Conservation (phyloP, 1,284 basidiomycete genomes). For the Pterula multifida region DNA sequence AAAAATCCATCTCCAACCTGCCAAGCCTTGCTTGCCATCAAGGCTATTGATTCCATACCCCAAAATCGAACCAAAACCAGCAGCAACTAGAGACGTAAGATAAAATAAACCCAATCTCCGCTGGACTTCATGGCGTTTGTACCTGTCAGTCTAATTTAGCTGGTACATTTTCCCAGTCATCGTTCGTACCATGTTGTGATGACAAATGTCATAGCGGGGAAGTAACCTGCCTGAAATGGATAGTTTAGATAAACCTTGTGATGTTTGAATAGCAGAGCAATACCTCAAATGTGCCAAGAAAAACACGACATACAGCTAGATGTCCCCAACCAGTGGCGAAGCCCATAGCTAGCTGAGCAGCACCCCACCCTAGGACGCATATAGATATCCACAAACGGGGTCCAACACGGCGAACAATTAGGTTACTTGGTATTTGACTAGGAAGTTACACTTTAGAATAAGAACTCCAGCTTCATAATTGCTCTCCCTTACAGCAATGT, state of each 20-base stretch:
- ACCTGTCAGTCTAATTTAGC: neutral
- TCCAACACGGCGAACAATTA: slow-evolving; percentile 24
- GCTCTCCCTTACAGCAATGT: neutral
- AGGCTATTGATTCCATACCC: neutral
- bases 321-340: slow-evolving; percentile 15
- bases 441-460: neutral
- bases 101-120: neutral
- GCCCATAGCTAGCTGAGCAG: slow-evolving; percentile 17
- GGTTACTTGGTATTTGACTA: slow-evolving; percentile 26
- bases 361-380: slow-evolving; percentile 25
- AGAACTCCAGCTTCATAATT: neutral
- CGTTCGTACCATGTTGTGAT: neutral
- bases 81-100: neutral
- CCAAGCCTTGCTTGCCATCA: neutral
- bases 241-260: neutral
- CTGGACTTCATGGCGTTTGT: neutral
- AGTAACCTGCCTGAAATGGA: neutral
- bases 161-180: neutral
- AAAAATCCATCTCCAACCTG: slow-evolving; percentile 2
- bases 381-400: slow-evolving; percentile 28
- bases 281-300: slow-evolving; percentile 18
- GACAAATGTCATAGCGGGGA: slow-evolving; percentile 1
- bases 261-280: neutral
- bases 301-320: slow-evolving; percentile 13
- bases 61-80: neutral